These are phyloP conservation scores for Pilaira anomala DNA, from an alignment of 192 early-diverging fungal genomes.

Conservation along the genomic window DNA sequence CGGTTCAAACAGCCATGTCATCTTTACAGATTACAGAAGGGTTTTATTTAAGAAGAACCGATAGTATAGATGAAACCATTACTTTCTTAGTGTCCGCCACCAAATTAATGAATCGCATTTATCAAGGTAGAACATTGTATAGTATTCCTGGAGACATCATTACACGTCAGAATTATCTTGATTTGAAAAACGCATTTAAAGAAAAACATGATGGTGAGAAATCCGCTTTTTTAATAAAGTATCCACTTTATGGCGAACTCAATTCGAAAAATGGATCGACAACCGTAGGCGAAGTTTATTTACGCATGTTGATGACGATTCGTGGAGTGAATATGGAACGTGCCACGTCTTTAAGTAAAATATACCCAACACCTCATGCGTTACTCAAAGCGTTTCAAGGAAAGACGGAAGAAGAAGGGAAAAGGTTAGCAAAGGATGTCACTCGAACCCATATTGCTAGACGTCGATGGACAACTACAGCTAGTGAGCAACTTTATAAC, in stretches of 20 bases:
- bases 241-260: slow-evolving; percentile 58
- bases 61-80: slow-evolving; percentile 76
- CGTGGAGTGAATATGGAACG: slow-evolving; percentile 84
- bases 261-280: slow-evolving; percentile 74
- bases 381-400: slow-evolving; percentile 47
- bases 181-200: slow-evolving; percentile 38
- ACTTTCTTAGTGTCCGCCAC: slow-evolving; percentile 71
- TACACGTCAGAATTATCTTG: slow-evolving; percentile 47
- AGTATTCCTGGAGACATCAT: slow-evolving; percentile 52
- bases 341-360: slow-evolving; percentile 65
- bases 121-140: slow-evolving; percentile 47
- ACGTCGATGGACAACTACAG: slow-evolving; percentile 47
- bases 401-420: slow-evolving; percentile 41
- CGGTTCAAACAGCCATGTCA: slow-evolving; percentile 71
- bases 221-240: slow-evolving; percentile 50
- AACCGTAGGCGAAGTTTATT: slow-evolving; percentile 74
- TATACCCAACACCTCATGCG: slow-evolving; percentile 65
- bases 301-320: slow-evolving; percentile 81
- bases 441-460: slow-evolving; percentile 34
- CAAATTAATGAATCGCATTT: slow-evolving; percentile 43
- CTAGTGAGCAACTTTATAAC: slow-evolving; percentile 54
- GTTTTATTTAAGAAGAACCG: slow-evolving; percentile 80
- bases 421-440: slow-evolving; percentile 46
- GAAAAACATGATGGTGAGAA: slow-evolving; percentile 12
- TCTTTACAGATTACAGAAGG: slow-evolving; percentile 74